These are phyloP conservation scores for Starmera dryadoides DNA, from an alignment of 805 yeast species.

Conservation along the genomic window DNA sequence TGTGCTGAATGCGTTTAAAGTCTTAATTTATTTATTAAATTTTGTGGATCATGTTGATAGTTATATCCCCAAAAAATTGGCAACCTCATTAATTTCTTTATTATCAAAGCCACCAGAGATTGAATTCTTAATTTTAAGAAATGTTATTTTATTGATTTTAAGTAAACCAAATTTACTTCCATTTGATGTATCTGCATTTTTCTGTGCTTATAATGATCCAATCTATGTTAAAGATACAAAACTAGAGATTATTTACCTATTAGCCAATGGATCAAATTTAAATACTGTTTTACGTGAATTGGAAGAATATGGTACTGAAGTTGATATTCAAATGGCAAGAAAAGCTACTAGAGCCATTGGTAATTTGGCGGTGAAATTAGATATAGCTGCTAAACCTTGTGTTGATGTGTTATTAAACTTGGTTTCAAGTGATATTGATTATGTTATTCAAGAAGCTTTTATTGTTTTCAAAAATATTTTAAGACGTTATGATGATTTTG, in stretches of 20 bases:
- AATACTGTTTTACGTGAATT: slow-evolving; percentile 62
- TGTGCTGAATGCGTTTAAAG: slow-evolving; percentile 67
- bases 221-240: slow-evolving; percentile 86
- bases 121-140: slow-evolving; percentile 76
- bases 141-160: slow-evolving; percentile 66
- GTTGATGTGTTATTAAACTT: slow-evolving; percentile 55
- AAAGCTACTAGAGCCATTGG: slow-evolving; percentile 89
- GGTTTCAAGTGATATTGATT: slow-evolving; percentile 56
- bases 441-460: slow-evolving; percentile 73
- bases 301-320: slow-evolving; percentile 81
- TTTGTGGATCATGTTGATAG: slow-evolving; percentile 54
- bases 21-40: slow-evolving; percentile 64
- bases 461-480: slow-evolving; percentile 71
- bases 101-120: slow-evolving; percentile 74
- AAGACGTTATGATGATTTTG: slow-evolving; percentile 64
- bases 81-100: slow-evolving; percentile 60
- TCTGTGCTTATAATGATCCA: slow-evolving; percentile 80
- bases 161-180: slow-evolving; percentile 53
- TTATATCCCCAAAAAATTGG: slow-evolving; percentile 54
- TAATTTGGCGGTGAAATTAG: slow-evolving; percentile 73
- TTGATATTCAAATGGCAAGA: slow-evolving; percentile 79
- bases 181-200: slow-evolving; percentile 73
- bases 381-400: slow-evolving; percentile 53
- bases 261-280: slow-evolving; percentile 62
- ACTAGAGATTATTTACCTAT: slow-evolving; percentile 72